Evolutionary conservation across 306 rosid species (phyloP).

Genomic region (Malus domestica): DNA sequence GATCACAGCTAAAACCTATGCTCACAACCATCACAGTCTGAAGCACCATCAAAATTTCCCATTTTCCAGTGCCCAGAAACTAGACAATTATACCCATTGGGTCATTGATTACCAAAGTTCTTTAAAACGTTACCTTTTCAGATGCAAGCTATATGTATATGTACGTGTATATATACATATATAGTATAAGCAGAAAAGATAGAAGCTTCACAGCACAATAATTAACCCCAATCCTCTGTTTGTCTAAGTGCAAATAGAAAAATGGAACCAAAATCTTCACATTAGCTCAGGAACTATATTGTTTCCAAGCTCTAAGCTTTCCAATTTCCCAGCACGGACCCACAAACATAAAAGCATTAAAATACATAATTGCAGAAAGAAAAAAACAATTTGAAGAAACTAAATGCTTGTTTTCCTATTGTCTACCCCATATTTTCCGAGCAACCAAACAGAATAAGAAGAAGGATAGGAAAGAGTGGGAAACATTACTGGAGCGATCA

Average conservation of each 20-base stretch:
- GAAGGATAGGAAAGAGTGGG: neutral
- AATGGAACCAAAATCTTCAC: neutral
- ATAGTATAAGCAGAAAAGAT: neutral
- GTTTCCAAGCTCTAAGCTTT: neutral
- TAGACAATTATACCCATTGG: neutral
- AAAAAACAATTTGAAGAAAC: no score
- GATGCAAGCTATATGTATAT: no score
- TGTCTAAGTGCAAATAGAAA: neutral
- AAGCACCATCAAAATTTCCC: neutral
- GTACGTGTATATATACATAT: neutral
- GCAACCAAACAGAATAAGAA: slow-evolving; percentile 7
- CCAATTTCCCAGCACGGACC: neutral
- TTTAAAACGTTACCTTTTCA: neutral
- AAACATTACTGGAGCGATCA: slow-evolving; percentile 63
- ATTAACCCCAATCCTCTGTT: neutral
- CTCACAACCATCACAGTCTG: neutral
- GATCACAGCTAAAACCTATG: neutral
- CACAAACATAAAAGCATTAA: neutral
- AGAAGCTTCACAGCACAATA: neutral
- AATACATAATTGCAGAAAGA: neutral
- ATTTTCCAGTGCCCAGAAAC: neutral
- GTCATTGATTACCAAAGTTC: neutral
- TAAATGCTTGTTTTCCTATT: neutral
- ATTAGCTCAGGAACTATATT: neutral
- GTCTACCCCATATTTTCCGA: neutral